Evolutionary conservation across 495 filamentous ascomycete species (phyloP).

Genomic region (Penicillium nucicola): DNA sequence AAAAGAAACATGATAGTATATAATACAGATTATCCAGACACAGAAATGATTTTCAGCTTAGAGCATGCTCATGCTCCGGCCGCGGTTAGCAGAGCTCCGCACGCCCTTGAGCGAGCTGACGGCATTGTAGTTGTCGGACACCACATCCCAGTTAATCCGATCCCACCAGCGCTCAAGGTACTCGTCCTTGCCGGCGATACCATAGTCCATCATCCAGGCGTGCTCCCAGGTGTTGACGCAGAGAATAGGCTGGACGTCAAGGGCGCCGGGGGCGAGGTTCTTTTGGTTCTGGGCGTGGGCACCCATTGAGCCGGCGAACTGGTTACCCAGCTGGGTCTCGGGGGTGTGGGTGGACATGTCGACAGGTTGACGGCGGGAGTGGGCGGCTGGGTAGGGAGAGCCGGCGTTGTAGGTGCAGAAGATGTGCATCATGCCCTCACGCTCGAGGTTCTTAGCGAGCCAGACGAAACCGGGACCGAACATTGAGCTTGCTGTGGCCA

Average conservation of each 20-base stretch:
- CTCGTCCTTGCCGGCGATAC: constrained; percentile 70
- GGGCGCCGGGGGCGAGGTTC: constrained; percentile 62
- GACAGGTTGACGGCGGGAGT: constrained; percentile 72
- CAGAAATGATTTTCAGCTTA: constrained; percentile 18
- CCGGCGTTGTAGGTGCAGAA: constrained; percentile 90
- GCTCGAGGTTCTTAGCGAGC: constrained; percentile 63
- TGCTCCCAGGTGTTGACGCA: constrained; percentile 98
- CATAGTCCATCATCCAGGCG: constrained; percentile 83
- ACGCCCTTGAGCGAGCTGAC: constrained; percentile 23
- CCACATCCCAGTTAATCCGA: constrained; percentile 76
- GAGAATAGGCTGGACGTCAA: constrained; percentile 69
- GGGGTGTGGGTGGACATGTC: constrained; percentile 72
- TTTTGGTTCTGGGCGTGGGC: constrained; percentile 38
- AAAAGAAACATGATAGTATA: constrained; percentile 27
- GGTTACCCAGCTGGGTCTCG: constrained; percentile 35
- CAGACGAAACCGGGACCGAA: constrained; percentile 98
- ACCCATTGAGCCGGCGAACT: constrained; percentile 52
- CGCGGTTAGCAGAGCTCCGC: constrained; percentile 16
- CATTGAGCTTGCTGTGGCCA: constrained; percentile 82
- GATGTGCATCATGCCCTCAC: constrained; percentile 61
- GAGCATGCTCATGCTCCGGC: constrained; percentile 30
- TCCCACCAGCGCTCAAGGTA: constrained; percentile 86
- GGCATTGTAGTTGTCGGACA: constrained; percentile 49
- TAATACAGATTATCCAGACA: constrained; percentile 31
- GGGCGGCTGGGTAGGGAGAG: constrained; percentile 78